These are phyloP conservation scores for Globisporangium mamillatum DNA, from an alignment of 352 stramenopile species.

Conservation along the genomic window DNA sequence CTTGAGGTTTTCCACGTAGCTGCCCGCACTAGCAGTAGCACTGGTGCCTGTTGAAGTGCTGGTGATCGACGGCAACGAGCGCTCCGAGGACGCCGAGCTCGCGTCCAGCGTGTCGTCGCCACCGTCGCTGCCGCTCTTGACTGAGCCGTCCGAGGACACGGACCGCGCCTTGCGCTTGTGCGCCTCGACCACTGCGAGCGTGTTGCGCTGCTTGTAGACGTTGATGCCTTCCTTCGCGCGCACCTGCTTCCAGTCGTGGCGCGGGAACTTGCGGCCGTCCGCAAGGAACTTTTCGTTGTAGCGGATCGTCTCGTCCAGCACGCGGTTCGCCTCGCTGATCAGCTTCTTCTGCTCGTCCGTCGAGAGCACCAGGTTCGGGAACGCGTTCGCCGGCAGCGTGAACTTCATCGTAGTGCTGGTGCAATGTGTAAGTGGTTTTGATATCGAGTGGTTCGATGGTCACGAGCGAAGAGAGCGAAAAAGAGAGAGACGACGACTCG, in stretches of 20 bases:
- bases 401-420: conserved; percentile 10
- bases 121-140: neutral
- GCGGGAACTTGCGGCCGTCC: conserved; percentile 1
- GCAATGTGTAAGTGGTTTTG: neutral
- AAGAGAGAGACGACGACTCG: neutral
- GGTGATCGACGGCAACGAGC: neutral
- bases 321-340: conserved; percentile 14
- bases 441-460: conserved; percentile 10
- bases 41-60: neutral
- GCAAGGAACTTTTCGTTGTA: conserved; percentile 15
- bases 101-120: neutral
- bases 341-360: conserved; percentile 14
- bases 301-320: conserved; percentile 20
- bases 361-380: conserved; percentile 15
- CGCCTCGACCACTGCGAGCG: neutral
- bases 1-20: conserved; percentile 17
- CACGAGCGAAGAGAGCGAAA: neutral
- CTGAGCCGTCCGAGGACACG: neutral
- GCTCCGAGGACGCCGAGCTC: conserved; percentile 13
- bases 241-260: conserved; percentile 15
- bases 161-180: conserved; percentile 5
- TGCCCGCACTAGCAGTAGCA: neutral
- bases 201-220: conserved; percentile 20
- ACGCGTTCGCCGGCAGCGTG: conserved; percentile 16
- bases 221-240: conserved; percentile 15